Base-by-base conservation (phyloP, 495 filamentous ascomycete species). In the Aspergillus coremiiformis region DNA sequence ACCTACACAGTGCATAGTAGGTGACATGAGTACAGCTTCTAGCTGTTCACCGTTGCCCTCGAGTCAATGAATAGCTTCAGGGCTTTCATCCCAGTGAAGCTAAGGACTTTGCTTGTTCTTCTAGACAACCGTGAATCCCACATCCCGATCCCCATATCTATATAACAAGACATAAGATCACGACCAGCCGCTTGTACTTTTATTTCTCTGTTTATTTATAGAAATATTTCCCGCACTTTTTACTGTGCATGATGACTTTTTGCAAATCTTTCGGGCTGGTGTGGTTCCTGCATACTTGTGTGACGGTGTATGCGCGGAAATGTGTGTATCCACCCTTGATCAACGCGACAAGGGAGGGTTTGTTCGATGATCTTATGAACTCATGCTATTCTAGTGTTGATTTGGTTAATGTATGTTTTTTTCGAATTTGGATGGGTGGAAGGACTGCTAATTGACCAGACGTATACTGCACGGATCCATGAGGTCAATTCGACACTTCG, bases 381-480 rank as follows among this genome's bases (percentile, higher is more conserved):
- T 60, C 51, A 35, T 59, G 66, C 20, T 82, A 84, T 53, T 79
- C 75, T 2, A 83, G 78, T 57, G 75, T 77, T 9, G 79, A 84
- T 48, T 68, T 86, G 14, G 78, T 81, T 37, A 75, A 75, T 53
- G 75, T 73, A 26, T 24, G 57, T 39, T 47, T 52, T 30, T 22
- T 22, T n/a, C 29, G 21, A 5, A 39, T 19, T 44, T 15, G n/a
- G n/a, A n/a, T n/a, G n/a, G n/a, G n/a, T n/a, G n/a, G n/a, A n/a
- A n/a, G n/a, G n/a, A n/a, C n/a, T n/a, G n/a, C n/a, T n/a, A n/a
- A n/a, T n/a, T n/a, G n/a, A n/a, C n/a, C n/a, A 76, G 69, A 71
- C 74, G 14, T 82, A 85, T 59, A 55, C 76, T 4, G 61, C 54
- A 12, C 70, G 81, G 1, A 82, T 82, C 46, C 47, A 66, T 17